Conservation (phyloP, 768 basidiomycete species). For the Tricholoma hemisulphureum region DNA sequence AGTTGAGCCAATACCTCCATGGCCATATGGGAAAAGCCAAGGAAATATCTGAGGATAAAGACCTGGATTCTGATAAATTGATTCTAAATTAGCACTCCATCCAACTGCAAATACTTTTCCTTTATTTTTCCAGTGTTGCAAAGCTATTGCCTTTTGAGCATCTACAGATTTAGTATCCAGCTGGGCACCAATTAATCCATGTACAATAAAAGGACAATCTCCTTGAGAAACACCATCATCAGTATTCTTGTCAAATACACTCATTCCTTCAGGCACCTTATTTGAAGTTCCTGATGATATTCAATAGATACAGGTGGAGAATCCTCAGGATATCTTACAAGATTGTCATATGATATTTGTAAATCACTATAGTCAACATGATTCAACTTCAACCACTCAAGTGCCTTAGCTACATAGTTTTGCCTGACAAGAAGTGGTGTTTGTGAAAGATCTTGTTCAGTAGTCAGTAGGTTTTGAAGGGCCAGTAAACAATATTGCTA, state of each 20-base stretch:
- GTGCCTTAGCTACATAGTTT: conserved; percentile 12
- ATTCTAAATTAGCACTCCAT: conserved; percentile 18
- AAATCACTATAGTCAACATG: conserved; percentile 33
- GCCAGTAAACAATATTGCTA: conserved; percentile 35
- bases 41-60: conserved; percentile 44
- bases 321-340: conserved; percentile 21
- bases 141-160: conserved; percentile 21
- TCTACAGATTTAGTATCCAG: conserved; percentile 17
- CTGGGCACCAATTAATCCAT: conserved; percentile 31
- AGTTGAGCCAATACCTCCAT: conserved; percentile 20
- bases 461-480: conserved; percentile 23
- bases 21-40: conserved; percentile 42
- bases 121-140: conserved; percentile 23
- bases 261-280: conserved; percentile 22
- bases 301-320: conserved; percentile 23
- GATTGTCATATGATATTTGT: conserved; percentile 25
- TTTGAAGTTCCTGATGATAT: conserved; percentile 17
- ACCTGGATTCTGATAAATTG: conserved; percentile 31
- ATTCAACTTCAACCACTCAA: conserved; percentile 38
- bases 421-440: conserved; percentile 1
- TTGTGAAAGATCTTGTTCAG: conserved; percentile 17
- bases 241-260: conserved; percentile 24
- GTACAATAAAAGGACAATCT: conserved; percentile 36
- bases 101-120: conserved; percentile 28
- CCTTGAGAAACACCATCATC: conserved; percentile 32